Conservation (phyloP, 2,329 filamentous ascomycete species). For the Colletotrichum sp. region DNA sequence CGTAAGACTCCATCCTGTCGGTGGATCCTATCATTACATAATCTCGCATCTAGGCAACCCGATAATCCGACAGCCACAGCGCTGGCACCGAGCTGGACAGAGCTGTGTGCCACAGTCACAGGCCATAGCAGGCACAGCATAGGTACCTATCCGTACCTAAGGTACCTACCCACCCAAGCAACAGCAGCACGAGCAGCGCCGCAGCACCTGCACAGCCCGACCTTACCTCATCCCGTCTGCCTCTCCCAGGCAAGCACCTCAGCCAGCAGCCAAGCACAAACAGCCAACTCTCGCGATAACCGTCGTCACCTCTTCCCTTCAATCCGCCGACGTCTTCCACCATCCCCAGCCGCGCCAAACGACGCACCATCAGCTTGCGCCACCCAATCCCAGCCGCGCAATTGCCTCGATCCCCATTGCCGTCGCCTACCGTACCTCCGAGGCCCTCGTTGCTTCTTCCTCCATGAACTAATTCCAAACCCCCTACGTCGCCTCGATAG, state of each 20-base stretch:
- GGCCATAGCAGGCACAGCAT: not conserved
- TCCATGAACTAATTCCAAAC: constrained; percentile 10
- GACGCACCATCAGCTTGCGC: not conserved
- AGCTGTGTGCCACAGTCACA: not conserved
- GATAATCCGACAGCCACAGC: not conserved
- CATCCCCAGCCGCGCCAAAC: not conserved
- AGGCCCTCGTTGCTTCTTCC: not conserved
- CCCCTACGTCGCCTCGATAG: constrained; percentile 18
- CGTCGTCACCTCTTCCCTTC: constrained; percentile 6
- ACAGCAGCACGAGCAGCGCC: not conserved
- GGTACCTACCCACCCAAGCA: not conserved
- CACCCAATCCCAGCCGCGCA: not conserved
- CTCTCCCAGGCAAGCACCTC: not conserved
- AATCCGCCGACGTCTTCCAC: not conserved
- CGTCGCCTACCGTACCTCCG: not conserved
- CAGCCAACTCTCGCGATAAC: not conserved
- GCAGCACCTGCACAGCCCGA: not conserved
- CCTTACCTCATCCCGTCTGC: constrained; percentile 15
- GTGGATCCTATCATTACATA: not conserved
- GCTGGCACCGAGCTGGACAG: not conserved
- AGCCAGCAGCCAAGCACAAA: not conserved
- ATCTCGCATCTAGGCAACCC: not conserved
- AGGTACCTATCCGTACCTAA: not conserved
- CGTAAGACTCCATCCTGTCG: not conserved
- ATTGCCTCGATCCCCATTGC: not conserved